Percentiles rank a stretch among this genome's conserved stretches.
Conservation (phyloP, 164 flowering plant species). For the Chimonanthus praecox region DNA sequence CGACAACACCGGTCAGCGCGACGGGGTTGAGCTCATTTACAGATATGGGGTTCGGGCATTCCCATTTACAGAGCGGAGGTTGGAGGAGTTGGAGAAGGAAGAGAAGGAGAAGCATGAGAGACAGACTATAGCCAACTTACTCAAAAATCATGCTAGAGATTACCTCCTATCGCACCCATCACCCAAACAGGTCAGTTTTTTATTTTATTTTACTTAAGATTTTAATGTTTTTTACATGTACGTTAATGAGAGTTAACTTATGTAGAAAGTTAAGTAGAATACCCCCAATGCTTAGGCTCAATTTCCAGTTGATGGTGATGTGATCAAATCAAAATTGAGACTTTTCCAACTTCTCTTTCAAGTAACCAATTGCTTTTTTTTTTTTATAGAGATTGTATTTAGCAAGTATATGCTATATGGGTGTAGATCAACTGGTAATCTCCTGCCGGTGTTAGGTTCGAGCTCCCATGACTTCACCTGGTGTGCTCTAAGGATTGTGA, state of each 20-base stretch:
- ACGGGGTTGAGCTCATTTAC: conserved; percentile 30
- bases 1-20: conserved; percentile 15
- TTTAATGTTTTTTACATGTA: neutral
- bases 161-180: conserved; percentile 4
- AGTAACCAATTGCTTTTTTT: too few relatives aligned
- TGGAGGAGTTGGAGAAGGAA: conserved; percentile 24
- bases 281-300: too few relatives aligned
- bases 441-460: too few relatives aligned
- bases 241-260: neutral
- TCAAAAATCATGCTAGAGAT: conserved; percentile 16
- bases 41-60: conserved; percentile 23
- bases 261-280: too few relatives aligned
- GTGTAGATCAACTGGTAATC: too few relatives aligned
- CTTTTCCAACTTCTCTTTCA: too few relatives aligned
- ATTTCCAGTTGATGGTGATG: too few relatives aligned
- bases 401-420: too few relatives aligned
- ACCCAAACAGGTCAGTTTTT: conserved; percentile 9
- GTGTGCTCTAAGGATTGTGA: too few relatives aligned
- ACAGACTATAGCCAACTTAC: conserved; percentile 23
- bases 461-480: too few relatives aligned
- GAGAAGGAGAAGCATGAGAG: conserved; percentile 24
- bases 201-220: neutral
- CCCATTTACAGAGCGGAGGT: conserved; percentile 20
- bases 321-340: too few relatives aligned
- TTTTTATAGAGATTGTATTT: too few relatives aligned